A percentile compares a stretch with the other conserved stretches of the same genome.
Conservation (phyloP, 306 rosid genomes). For the Cicer bijugum region DNA sequence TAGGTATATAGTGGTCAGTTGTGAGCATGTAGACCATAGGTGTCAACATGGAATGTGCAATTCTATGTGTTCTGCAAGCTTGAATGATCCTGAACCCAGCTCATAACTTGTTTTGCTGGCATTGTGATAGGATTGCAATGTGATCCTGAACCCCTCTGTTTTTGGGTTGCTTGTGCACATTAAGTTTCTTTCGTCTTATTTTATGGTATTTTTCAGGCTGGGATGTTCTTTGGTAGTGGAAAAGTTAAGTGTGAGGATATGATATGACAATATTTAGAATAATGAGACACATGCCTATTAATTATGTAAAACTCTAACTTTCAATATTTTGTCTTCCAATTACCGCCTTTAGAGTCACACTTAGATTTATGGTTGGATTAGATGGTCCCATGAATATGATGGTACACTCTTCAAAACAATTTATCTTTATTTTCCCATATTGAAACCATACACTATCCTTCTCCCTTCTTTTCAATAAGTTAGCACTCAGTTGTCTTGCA, state of each 20-base stretch:
- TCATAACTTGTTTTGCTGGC: background rate
- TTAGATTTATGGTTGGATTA: background rate
- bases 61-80: slow-evolving; percentile 9
- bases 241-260: slow-evolving; percentile 15
- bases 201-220: background rate
- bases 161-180: slow-evolving; percentile 3
- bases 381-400: background rate
- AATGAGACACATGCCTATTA: background rate
- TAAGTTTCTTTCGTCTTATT: background rate
- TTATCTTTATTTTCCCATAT: background rate
- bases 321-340: background rate
- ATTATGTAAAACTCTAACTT: background rate
- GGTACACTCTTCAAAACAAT: background rate
- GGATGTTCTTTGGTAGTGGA: slow-evolving; percentile 10
- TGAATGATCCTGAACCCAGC: background rate
- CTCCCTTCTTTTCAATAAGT: background rate
- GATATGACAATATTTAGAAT: background rate
- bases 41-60: background rate
- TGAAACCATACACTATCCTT: background rate
- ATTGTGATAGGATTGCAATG: background rate
- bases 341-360: background rate
- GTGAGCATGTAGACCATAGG: slow-evolving; percentile 19
- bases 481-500: background rate
- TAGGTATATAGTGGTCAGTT: background rate
- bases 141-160: background rate